Evolutionary conservation across 331 rosid species (phyloP), one percentile per base, ranked within the genome.

Genomic region (Pyracantha coccinea): DNA sequence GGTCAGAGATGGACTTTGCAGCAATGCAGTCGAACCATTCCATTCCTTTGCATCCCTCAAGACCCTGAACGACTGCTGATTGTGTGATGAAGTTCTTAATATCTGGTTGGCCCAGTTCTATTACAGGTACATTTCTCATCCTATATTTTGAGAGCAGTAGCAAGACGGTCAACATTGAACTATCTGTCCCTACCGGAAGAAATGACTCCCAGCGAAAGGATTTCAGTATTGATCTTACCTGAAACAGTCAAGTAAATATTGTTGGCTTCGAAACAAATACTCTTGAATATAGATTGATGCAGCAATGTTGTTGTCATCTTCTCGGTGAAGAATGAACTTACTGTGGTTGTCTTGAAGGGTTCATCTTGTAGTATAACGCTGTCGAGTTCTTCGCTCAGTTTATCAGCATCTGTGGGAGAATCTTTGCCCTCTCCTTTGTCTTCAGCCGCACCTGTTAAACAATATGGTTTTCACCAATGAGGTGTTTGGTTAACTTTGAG

Each of bases 21-120:
- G 93, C 80, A 72, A 90, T 91, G 85, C 89, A 79, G 75, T 88
- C 98, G 70, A 91, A 93, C 98, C 97, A 93, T 62, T 93, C 97
- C 84, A 92, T 87, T 85, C 98, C 98, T 78, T 57, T 82, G 85
- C 97, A 93, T 78, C 89, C 85, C 72, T 88, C 86, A 9, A 93
- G 97, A 73, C 98, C 98, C 68, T 85, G 93, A 72, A 93, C 76
- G n/a, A 91, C 93, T 67, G 97, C 98, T 21, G 95, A 88, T 78
- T 93, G 98, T 76, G 98, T 93, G 75, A 93, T 86, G 85, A 84
- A 91, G 82, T 93, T 89, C 76, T 76, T 75, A 69, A 93, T 83
- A 71, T 86, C 86, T 2, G 91, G 85, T 70, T 82, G 71, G 23
- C 95, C 96, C 19, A 88, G 59, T 83, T 91, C 92, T 55, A 93